Percentiles rank a stretch among this genome's conserved stretches.
phyloP scores from a whole-genome alignment of 768 basidiomycete genomes.

The Macrolepiota fuliginosa region DNA sequence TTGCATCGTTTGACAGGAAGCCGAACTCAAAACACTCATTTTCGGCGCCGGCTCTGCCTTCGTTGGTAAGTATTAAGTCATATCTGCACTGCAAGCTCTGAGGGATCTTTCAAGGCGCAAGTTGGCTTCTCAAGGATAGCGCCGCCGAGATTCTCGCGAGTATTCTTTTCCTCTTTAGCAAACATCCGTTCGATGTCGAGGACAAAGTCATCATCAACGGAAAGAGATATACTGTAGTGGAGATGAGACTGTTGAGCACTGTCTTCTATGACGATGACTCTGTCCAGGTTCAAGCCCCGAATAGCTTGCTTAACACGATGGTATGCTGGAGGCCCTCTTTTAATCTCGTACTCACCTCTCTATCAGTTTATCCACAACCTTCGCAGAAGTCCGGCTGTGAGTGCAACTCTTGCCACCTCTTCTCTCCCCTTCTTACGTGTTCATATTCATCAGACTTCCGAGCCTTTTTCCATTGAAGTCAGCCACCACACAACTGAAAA shows the following conservation, averaged over 20 bases:
- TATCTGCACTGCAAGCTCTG: background rate
- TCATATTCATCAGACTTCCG: background rate
- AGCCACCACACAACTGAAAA: background rate
- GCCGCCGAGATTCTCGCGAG: background rate
- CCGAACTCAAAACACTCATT: conserved; percentile 4
- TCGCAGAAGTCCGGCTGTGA: conserved; percentile 6
- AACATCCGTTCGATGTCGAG: conserved; percentile 9
- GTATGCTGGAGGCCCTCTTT: background rate
- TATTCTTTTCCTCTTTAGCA: conserved; percentile 5
- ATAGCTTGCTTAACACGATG: conserved; percentile 5
- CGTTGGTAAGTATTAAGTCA: background rate
- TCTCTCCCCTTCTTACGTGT: background rate
- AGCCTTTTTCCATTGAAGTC: background rate
- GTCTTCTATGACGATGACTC: conserved; percentile 3
- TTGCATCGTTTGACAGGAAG: background rate
- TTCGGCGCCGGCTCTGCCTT: conserved; percentile 4
- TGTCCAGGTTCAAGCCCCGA: conserved; percentile 4
- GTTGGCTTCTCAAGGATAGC: conserved; percentile 5
- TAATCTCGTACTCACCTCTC: background rate
- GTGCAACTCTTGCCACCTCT: background rate
- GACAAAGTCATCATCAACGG: conserved; percentile 5
- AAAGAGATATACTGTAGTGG: conserved; percentile 5
- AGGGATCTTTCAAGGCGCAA: background rate
- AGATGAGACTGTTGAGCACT: conserved; percentile 4
- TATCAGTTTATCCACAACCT: conserved; percentile 8